Evolutionary conservation across 352 stramenopile species (phyloP), one percentile per base, ranked within the genome.

Genomic region (Phytophthora idaei): DNA sequence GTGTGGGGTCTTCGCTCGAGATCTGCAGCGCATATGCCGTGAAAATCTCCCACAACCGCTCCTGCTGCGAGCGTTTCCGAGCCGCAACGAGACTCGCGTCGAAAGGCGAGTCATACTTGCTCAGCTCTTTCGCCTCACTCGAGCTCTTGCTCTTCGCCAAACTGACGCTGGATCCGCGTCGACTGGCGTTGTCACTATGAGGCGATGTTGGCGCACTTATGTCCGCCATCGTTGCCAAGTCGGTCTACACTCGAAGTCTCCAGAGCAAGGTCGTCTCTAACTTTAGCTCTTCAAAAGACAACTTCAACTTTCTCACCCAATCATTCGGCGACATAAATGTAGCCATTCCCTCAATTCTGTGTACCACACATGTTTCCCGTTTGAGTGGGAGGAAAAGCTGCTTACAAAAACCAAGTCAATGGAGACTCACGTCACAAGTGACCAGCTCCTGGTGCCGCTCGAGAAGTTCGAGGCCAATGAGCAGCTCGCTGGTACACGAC

Each of bases 11-110:
- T 49, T 94, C 86, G 11, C 68, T 87, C n/a, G 82, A 92, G 14
- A 90, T 81, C 55, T 88, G 83, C 49, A 94, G 64, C 46, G 84
- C 81, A 52, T 92, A 94, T 15, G 76, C 77, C 4, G 83, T 84
- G 34, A 93, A 94, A 54, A 93, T 86, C 56, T 90, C 81, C 85
- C 85, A 94, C 14, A 94, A 69, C 41, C 82, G 77, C 53, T 94
- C 86, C 32, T 90, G 80, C 60, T 90, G 80, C 21, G 76, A 81
- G 10, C 78, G 76, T 59, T 86, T 86, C 6, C 80, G 64, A 48
- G 80, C 80, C 0, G 54, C 72, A 8, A 76, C 70, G 42, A 92
- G 76, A 47, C 78, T 92, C 28, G 67, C 78, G 29, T 92, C 81
- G 48, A 92, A 92, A 5, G 80, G 80, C 11, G 83, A 89, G 42